Conservation (phyloP, 192 early-diverging fungal genomes). For the Coemansia reversa region DNA sequence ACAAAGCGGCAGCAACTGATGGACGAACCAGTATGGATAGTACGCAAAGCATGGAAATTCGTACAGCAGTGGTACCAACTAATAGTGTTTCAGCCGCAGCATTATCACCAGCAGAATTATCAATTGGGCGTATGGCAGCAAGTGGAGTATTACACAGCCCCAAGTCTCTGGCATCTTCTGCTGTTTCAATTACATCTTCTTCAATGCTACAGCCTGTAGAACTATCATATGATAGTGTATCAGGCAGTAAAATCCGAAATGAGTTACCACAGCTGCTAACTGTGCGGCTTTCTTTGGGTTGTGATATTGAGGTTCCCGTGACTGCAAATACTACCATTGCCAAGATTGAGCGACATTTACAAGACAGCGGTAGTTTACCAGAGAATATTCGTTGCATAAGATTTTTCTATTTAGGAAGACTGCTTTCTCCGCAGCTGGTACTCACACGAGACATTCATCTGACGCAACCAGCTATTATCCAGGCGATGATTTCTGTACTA, state of each 20-base stretch:
- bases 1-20: neutral
- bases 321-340: conserved; percentile 28
- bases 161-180: conserved; percentile 7
- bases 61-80: conserved; percentile 2
- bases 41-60: conserved; percentile 13
- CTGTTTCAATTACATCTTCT: conserved; percentile 7
- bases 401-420: conserved; percentile 56
- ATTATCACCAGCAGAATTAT: too few relatives aligned
- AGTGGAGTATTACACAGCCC: conserved; percentile 7
- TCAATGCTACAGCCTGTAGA: neutral
- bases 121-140: neutral
- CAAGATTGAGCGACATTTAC: conserved; percentile 27
- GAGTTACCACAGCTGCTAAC: neutral
- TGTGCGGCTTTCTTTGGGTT: conserved; percentile 26
- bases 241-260: neutral
- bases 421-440: conserved; percentile 30
- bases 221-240: neutral
- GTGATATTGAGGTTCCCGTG: conserved; percentile 15
- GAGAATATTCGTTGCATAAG: conserved; percentile 18
- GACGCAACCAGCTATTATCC: conserved; percentile 16
- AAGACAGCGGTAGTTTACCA: conserved; percentile 14
- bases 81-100: too few relatives aligned
- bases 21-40: conserved; percentile 19
- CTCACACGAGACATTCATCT: conserved; percentile 28
- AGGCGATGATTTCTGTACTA: conserved; percentile 15